A percentile compares a stretch with the other conserved stretches of the same genome.
These are phyloP conservation scores for Fusarium verrucosum DNA, from an alignment of 2,329 filamentous ascomycete genomes.

Conservation along the genomic window DNA sequence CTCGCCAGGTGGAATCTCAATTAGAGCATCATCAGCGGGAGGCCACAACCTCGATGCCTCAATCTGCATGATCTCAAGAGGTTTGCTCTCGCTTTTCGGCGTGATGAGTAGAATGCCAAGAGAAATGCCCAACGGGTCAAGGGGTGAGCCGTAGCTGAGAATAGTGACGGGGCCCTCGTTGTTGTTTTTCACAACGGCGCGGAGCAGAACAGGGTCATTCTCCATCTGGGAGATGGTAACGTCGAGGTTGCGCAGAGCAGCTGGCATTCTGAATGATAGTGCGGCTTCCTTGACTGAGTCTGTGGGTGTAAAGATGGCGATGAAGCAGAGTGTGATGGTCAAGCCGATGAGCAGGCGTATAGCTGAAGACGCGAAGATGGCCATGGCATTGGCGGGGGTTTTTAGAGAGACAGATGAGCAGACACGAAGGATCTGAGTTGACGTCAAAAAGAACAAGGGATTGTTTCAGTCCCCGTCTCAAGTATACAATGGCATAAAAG, in stretches of 20 bases:
- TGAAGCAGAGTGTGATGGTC: conserved; percentile 33
- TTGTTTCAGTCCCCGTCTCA: conserved; percentile 24
- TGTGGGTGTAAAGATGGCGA: conserved; percentile 33
- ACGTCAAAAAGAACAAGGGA: conserved; percentile 18
- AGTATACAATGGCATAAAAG: conserved; percentile 9
- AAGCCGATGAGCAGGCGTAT: conserved; percentile 37
- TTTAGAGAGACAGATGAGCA: not conserved
- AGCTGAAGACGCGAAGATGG: conserved; percentile 28
- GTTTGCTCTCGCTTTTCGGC: conserved; percentile 45
- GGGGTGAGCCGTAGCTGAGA: conserved; percentile 56
- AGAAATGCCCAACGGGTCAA: conserved; percentile 54
- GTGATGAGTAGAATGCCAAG: conserved; percentile 55
- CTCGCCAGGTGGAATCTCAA: conserved; percentile 53
- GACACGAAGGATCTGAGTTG: not conserved
- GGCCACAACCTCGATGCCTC: conserved; percentile 55
- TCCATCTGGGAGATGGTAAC: conserved; percentile 48
- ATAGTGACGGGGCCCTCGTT: conserved; percentile 52
- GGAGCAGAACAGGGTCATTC: conserved; percentile 51
- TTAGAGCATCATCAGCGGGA: conserved; percentile 49
- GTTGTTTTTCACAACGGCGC: conserved; percentile 53
- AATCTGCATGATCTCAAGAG: conserved; percentile 51
- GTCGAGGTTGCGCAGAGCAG: conserved; percentile 42
- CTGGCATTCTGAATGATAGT: conserved; percentile 29
- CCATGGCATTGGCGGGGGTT: conserved; percentile 26
- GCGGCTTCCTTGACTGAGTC: conserved; percentile 12